Evolutionary conservation across 768 basidiomycete genomes (phyloP), one percentile per base, ranked within the genome.

Genomic region (Termitomyces sp.): DNA sequence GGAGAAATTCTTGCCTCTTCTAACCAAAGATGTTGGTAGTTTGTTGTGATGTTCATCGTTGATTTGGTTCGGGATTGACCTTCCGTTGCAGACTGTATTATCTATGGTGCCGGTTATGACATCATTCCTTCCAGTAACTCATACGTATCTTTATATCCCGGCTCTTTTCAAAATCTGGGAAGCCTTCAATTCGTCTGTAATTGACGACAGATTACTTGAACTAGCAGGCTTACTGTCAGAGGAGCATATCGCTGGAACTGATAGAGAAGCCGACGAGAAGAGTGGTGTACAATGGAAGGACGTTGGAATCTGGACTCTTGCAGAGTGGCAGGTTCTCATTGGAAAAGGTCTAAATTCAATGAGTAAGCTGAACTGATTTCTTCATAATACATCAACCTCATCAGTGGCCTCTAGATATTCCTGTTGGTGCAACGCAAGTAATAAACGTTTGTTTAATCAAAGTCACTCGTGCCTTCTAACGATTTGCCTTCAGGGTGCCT

Each of bases 291-390:
- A 74, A 56, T 88, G 86, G 85, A 88, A 87, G 68, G 90, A 92
- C 62, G 81, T 98, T 36, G 95, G 95, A 13, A 94, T 98, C 55
- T 94, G 93, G 83, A 86, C 83, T 5, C 82, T 92, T 57, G 76
- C 82, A 43, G 86, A 98, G 70, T 98, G 93, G 86, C 83, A 84
- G 55, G 75, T 88, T 27, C 73, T 98, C 49, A 82, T 94, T 61
- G 85, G 86, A 36, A 95, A 94, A 69, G 88, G 90, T 14, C 74
- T 98, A 34, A 79, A 82, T 32, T 87, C 89, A 5, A 87, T 93
- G 85, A 86, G 90, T 88, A 70, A 57, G 78, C 69, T 29, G 53
- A 58, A 54, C 34, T 48, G 24, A 52, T 46, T 34, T 44, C 26
- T 46, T 56, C n/a, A 10, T 47, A 7, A 16, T 43, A 26, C 47